Base-by-base conservation (phyloP, 345 rosid species). In the Linum lewisii region DNA sequence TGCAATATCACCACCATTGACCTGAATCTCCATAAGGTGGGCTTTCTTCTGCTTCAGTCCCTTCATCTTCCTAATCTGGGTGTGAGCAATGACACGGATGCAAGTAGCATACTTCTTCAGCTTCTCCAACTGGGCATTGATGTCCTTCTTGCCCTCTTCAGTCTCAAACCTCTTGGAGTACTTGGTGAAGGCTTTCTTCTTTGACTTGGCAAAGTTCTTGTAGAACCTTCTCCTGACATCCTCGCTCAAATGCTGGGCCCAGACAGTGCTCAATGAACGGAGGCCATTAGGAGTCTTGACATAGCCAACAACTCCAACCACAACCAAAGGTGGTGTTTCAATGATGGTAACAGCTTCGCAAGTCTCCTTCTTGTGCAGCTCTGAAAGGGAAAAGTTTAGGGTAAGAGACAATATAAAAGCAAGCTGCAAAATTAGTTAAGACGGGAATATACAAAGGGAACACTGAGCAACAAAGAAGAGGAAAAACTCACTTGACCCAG, bases 31-130 rank as follows among this genome's bases (percentile, higher is more conserved):
- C 90, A 85, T 88, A 66, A 85, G 63, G 68, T 88, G 93, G 0
- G 96, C 93, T 24, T 88, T 88, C 88, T 88, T 88, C 78, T 88
- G 96, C 72, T 85, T 85, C 80, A 88, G 66, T 50, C 96, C 96
- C 67, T 83, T 88, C 93, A 88, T 81, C 64, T 85, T 85, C 76
- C 93, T 83, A 51, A 88, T 85, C 91, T 87, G 96, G 45, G 96
- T 88, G 77, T 88, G 96, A 15, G 93, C 93, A 75, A 88, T 69
- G 47, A 85, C 94, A 56, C 96, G 82, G 64, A 88, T 64, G 15
- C 86, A 88, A 57, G 85, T 60, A 0, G 80, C 76, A 65, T 88
- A 86, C 25, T 86, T 88, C 87, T 88, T 86, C 71, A 88, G 59
- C 68, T 84, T 88, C 79, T 88, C 94, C 47, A 88, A 78, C 74